Conservation (phyloP, 768 basidiomycete genomes). For the Vishniacozyma victoriae region DNA sequence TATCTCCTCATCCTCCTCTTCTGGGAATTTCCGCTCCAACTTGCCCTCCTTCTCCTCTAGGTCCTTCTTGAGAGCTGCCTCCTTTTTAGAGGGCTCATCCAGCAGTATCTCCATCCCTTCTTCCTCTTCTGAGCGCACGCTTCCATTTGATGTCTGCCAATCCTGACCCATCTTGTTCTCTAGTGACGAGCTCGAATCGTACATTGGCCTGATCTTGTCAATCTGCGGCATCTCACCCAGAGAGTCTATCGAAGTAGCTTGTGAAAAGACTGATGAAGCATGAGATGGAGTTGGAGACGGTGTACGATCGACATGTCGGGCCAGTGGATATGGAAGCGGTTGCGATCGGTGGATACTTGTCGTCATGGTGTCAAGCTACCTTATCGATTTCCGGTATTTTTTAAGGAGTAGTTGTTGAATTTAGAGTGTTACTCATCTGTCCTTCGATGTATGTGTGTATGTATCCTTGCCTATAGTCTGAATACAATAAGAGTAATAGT, state of each 20-base stretch:
- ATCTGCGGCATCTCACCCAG: conserved; percentile 29
- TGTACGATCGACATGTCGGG: no score
- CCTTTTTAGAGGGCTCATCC: not conserved
- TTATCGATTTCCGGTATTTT: not conserved
- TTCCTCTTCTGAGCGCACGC: no score
- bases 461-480: no score
- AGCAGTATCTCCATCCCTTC: not conserved
- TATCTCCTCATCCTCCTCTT: conserved; percentile 67
- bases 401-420: not conserved
- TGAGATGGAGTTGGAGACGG: conserved; percentile 15
- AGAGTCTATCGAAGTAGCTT: conserved; percentile 35
- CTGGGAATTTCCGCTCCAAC: conserved; percentile 23
- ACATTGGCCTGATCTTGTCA: conserved; percentile 27
- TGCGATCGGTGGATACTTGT: not conserved
- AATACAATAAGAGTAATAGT: no score
- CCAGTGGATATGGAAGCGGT: no score
- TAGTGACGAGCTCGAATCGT: conserved; percentile 6
- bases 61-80: not conserved
- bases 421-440: not conserved
- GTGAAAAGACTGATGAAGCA: conserved; percentile 22
- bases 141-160: no score
- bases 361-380: not conserved
- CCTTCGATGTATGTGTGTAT: no score
- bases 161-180: not conserved
- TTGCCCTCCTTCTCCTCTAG: conserved; percentile 3